phyloP scores from a whole-genome alignment of 2,329 filamentous ascomycete genomes.

The Monilinia vaccinii-corymbosi region DNA sequence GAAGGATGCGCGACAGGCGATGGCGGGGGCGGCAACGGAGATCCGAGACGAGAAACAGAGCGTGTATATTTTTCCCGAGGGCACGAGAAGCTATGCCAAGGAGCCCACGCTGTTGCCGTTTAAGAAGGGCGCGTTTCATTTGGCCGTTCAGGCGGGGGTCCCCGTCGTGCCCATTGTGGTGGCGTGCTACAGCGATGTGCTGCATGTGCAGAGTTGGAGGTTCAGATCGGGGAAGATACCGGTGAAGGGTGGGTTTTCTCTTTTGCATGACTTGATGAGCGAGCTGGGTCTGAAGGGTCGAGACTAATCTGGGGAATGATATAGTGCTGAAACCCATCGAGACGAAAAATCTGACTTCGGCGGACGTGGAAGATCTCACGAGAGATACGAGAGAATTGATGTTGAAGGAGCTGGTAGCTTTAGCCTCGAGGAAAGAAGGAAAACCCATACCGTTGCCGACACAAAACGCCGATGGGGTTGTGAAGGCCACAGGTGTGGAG shows the following conservation, averaged over 20 bases:
- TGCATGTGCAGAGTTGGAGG: slow-evolving; percentile 53
- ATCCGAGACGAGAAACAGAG: slow-evolving; percentile 66
- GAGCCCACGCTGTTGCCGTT: slow-evolving; percentile 82
- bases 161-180: slow-evolving; percentile 81
- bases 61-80: slow-evolving; percentile 86
- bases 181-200: slow-evolving; percentile 68
- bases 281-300: background rate
- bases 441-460: slow-evolving; percentile 25
- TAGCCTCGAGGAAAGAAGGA: slow-evolving; percentile 45
- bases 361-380: slow-evolving; percentile 69
- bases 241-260: slow-evolving; percentile 52
- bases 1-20: slow-evolving; percentile 73
- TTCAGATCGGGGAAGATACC: slow-evolving; percentile 66
- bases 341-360: slow-evolving; percentile 61
- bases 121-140: slow-evolving; percentile 97
- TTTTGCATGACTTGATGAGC: background rate
- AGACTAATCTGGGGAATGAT: slow-evolving; percentile 9
- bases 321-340: slow-evolving; percentile 71
- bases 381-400: slow-evolving; percentile 63
- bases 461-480: slow-evolving; percentile 18
- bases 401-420: slow-evolving; percentile 53
- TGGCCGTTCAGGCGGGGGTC: slow-evolving; percentile 88
- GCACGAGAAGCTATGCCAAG: slow-evolving; percentile 80
- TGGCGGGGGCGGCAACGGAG: slow-evolving; percentile 71
- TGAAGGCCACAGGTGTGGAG: slow-evolving; percentile 26